Conservation (phyloP, 192 early-diverging fungal species). For the Backusella morwellensis region DNA sequence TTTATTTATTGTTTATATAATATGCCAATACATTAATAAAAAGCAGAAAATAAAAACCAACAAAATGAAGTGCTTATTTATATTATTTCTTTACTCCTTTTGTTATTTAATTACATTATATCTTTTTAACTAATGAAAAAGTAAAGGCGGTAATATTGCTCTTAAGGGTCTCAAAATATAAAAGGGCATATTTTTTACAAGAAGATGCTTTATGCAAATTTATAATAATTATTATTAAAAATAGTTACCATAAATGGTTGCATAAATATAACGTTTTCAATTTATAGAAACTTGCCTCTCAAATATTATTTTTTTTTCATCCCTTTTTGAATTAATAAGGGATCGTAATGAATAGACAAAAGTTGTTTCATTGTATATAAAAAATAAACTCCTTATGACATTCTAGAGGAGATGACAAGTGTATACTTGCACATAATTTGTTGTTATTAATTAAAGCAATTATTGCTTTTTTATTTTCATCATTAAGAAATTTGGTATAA, state of each 20-base stretch:
- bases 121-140: background rate
- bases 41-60: background rate
- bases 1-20: background rate
- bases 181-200: background rate
- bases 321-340: background rate
- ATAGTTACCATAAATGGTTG: background rate
- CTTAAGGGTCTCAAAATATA: background rate
- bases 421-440: background rate
- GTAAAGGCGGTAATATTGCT: background rate
- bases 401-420: background rate
- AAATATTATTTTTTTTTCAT: background rate
- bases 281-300: background rate
- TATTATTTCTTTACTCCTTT: background rate
- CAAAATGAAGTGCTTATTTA: background rate
- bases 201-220: background rate
- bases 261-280: constrained; percentile 2
- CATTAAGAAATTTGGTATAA: background rate
- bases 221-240: background rate
- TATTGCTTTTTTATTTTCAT: constrained; percentile 2
- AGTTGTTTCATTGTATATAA: background rate
- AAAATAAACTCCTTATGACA: background rate
- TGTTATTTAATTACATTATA: background rate
- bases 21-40: background rate
- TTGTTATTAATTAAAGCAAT: background rate
- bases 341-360: background rate